phyloP scores from a whole-genome alignment of 2,329 filamentous ascomycete genomes.

The Trichoderma pleuroti region DNA sequence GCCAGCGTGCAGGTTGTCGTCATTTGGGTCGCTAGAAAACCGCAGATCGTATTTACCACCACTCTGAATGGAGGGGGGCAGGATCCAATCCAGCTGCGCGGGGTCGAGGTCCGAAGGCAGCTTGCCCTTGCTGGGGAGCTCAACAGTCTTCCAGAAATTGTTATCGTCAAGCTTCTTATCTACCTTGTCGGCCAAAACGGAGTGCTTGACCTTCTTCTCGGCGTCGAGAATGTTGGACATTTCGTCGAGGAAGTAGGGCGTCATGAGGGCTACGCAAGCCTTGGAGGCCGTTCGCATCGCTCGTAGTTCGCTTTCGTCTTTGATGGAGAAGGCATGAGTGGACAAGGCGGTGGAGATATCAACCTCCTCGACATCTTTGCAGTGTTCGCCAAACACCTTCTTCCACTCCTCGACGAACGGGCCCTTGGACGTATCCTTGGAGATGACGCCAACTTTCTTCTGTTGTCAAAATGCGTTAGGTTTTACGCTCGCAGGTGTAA shows the following conservation, averaged over 20 bases:
- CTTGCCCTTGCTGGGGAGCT: slow-evolving; percentile 67
- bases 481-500: background rate
- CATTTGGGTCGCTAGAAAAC: slow-evolving; percentile 72
- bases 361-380: slow-evolving; percentile 83
- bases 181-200: slow-evolving; percentile 78
- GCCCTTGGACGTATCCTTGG: slow-evolving; percentile 77
- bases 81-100: slow-evolving; percentile 87
- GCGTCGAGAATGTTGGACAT: slow-evolving; percentile 95
- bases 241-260: slow-evolving; percentile 94
- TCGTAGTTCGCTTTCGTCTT: slow-evolving; percentile 91
- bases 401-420: slow-evolving; percentile 98
- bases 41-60: slow-evolving; percentile 93
- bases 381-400: slow-evolving; percentile 69
- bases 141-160: slow-evolving; percentile 85
- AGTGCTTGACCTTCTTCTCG: slow-evolving; percentile 96
- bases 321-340: slow-evolving; percentile 78
- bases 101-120: slow-evolving; percentile 84
- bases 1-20: slow-evolving; percentile 80
- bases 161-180: slow-evolving; percentile 87
- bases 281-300: slow-evolving; percentile 92
- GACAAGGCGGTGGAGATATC: slow-evolving; percentile 83
- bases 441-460: slow-evolving; percentile 85
- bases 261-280: slow-evolving; percentile 91
- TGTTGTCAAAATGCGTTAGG: slow-evolving; percentile 33
- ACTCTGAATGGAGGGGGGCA: slow-evolving; percentile 88